A percentile compares a stretch with the other conserved stretches of the same genome.
Evolutionary conservation across 2,329 filamentous ascomycete species (phyloP).

Genomic region (Ophiostoma himal-ulmi): DNA sequence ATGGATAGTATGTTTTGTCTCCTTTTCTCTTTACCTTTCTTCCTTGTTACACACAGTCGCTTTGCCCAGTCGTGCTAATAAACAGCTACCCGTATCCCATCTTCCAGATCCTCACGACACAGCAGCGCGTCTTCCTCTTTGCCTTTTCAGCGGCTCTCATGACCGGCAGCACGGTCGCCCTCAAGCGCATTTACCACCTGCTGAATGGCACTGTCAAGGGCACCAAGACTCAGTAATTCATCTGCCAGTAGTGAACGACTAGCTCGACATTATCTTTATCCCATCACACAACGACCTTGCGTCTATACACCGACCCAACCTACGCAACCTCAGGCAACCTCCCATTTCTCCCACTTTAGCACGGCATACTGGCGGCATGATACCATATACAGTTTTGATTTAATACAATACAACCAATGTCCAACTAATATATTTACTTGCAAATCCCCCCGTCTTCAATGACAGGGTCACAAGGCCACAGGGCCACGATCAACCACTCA

Average conservation of each 20-base stretch:
- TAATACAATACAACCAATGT: not conserved
- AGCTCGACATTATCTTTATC: no score
- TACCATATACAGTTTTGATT: constrained; percentile 4
- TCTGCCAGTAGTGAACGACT: not conserved
- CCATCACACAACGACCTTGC: not conserved
- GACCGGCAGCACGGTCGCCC: constrained; percentile 59
- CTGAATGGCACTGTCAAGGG: constrained; percentile 53
- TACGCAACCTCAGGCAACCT: not conserved
- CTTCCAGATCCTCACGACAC: constrained; percentile 61
- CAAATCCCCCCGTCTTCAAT: not conserved
- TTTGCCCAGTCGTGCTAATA: not conserved
- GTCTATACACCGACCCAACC: not conserved
- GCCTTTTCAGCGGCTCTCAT: constrained; percentile 63
- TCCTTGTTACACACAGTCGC: not conserved
- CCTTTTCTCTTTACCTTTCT: not conserved
- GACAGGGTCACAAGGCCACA: not conserved
- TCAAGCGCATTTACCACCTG: constrained; percentile 65
- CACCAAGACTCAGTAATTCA: constrained; percentile 32
- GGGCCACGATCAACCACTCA: not conserved
- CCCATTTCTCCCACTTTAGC: not conserved
- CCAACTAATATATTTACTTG: not conserved
- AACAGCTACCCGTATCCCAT: constrained; percentile 79
- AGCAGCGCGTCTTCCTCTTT: constrained; percentile 64
- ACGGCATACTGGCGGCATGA: not conserved
- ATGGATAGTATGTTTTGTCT: constrained; percentile 50